Base-by-base conservation (phyloP, 768 basidiomycete species). In the Paxillus rubicundulus region DNA sequence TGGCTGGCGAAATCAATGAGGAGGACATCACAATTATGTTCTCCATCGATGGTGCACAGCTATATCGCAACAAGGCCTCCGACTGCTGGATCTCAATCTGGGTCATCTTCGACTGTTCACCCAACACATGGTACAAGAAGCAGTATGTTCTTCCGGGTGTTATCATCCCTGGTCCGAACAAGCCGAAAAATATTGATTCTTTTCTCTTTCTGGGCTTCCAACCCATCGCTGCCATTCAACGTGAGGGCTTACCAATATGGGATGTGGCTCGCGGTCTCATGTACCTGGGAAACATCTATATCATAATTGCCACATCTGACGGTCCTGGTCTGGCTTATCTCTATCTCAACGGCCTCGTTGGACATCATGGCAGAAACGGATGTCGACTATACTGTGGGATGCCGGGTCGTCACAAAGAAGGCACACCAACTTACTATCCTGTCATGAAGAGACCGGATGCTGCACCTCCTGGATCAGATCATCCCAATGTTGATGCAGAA, bases 21-120 rank as follows among this genome's bases (percentile, higher is more conserved):
- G 12, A 43, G 2, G 72, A 75, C 46, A 66, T 62, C 3, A 36
- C 72, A 6, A 55, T 75, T 3, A 57, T 72, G 50, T 50, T 69
- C 3, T 75, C 74, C 0, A 58, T 74, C 8, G 72, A 77, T 45
- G 73, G 74, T 5, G 68, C 71, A 0, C 74, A 40, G n/a, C 37
- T 49, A 0, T 75, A 75, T 49, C 47, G 49, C 7, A 57, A 57
- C 52, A 76, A 76, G 54, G 37, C 9, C 0, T 75, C 74, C 0
- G 61, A 63, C 24, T 62, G 61, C 40, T 69, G 66, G 66, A 59
- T 70, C 0, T 58, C 46, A 9, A 73, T 76, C 14, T 73, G 70
- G 72, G 53, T 76, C 7, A 45, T 77, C 3, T 36, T 72, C 0
- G 67, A 74, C 45, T 45, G 68, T 4, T 24, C 53, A 1, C 74